phyloP scores from a whole-genome alignment of 192 early-diverging fungal genomes.

The Chytriomyces hyalinus region DNA sequence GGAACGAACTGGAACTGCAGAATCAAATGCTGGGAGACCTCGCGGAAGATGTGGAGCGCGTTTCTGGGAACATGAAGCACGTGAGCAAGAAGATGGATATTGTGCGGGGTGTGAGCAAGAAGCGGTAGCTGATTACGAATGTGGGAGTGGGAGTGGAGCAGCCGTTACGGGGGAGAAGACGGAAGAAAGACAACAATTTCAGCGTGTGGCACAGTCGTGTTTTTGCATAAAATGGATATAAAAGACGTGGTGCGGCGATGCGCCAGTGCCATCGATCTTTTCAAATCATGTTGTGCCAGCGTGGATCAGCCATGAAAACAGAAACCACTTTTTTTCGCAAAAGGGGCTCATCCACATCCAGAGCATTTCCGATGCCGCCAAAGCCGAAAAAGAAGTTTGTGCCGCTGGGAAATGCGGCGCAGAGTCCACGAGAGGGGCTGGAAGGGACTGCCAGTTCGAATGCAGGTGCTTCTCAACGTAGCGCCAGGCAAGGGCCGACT shows the following conservation, averaged over 20 bases:
- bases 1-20: constrained; percentile 89
- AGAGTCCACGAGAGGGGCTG: not conserved
- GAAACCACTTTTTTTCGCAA: not conserved
- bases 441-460: not conserved
- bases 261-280: not conserved
- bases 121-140: not conserved
- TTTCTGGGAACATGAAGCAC: constrained; percentile 72
- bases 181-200: not conserved
- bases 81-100: constrained; percentile 82
- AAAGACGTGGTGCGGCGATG: not conserved
- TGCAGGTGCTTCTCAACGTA: not conserved
- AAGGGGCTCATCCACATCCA: too few species aligned
- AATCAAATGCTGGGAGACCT: constrained; percentile 87
- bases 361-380: constrained; percentile 1
- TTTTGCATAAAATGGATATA: not conserved
- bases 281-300: not conserved
- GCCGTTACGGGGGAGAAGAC: not conserved
- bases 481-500: not conserved
- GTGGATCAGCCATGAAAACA: not conserved
- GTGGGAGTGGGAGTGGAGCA: not conserved
- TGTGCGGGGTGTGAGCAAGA: constrained; percentile 37
- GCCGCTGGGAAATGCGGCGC: constrained; percentile 1
- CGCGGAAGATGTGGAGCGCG: constrained; percentile 78
- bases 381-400: constrained; percentile 32
- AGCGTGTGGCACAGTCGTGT: not conserved